Percentiles rank a stretch among this genome's conserved stretches.
Evolutionary conservation across 768 basidiomycete genomes (phyloP).

Genomic region (Myochromella boudieri): DNA sequence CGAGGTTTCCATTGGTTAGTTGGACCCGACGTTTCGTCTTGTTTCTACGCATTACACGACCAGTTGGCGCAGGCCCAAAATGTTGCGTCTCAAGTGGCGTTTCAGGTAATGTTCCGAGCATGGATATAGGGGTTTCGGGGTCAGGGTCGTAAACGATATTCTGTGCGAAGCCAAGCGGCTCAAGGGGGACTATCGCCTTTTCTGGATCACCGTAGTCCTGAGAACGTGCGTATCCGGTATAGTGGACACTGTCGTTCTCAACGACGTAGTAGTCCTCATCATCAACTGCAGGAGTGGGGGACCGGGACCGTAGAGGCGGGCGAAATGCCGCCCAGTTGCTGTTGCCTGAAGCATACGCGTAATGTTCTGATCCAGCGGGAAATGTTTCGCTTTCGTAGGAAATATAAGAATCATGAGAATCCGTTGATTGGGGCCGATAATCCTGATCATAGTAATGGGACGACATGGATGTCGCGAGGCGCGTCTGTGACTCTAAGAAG

Average conservation of each 20-base stretch:
- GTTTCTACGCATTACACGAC: conserved; percentile 74
- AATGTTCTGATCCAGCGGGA: conserved; percentile 30
- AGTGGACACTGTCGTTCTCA: conserved; percentile 55
- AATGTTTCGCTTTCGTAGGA: conserved; percentile 29
- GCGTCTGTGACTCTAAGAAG: conserved; percentile 19
- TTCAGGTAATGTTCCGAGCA: conserved; percentile 43
- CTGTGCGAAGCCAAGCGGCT: conserved; percentile 23
- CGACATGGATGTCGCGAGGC: conserved; percentile 13
- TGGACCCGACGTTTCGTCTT: conserved; percentile 78
- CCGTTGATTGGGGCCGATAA: conserved; percentile 30
- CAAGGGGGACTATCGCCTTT: conserved; percentile 32
- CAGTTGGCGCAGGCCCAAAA: conserved; percentile 85
- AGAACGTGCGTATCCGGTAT: conserved; percentile 39
- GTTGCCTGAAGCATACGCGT: conserved; percentile 64
- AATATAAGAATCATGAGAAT: conserved; percentile 27
- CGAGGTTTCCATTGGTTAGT: conserved; percentile 85
- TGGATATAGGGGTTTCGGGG: conserved; percentile 42
- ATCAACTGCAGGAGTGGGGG: conserved; percentile 72
- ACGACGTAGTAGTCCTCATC: conserved; percentile 70
- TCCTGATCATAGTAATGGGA: conserved; percentile 39
- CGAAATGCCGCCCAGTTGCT: conserved; percentile 46
- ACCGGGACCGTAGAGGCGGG: conserved; percentile 61
- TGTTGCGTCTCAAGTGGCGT: conserved; percentile 68
- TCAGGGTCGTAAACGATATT: conserved; percentile 40
- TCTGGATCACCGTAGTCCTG: conserved; percentile 33